A percentile compares a stretch with the other conserved stretches of the same genome.
phyloP scores from a whole-genome alignment of 23 red algal species.

The Porphyridium purpureum region DNA sequence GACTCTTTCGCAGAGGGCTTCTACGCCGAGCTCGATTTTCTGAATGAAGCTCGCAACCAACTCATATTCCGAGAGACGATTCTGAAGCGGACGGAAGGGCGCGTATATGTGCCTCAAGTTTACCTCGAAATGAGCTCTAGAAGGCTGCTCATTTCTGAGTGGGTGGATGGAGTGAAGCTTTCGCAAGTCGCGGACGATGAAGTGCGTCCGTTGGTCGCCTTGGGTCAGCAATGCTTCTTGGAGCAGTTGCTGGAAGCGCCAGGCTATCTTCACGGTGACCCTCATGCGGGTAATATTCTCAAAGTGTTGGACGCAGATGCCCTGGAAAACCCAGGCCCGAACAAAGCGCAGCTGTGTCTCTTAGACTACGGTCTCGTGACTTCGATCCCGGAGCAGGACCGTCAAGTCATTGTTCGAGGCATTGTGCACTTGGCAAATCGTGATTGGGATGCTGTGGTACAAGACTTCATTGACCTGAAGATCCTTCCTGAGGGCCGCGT shows the following conservation, averaged over 20 bases:
- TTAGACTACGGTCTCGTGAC: slow-evolving; percentile 22
- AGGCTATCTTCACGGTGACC: slow-evolving; percentile 34
- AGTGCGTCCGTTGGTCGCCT: slow-evolving; percentile 6
- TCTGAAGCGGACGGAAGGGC: not conserved
- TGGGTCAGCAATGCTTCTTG: slow-evolving; percentile 17
- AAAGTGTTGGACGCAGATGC: not conserved
- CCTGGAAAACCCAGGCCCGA: too few relatives aligned
- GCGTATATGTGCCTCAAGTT: slow-evolving; percentile 28
- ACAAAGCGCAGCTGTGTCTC: slow-evolving; percentile 1
- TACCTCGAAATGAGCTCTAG: slow-evolving; percentile 10
- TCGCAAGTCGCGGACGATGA: slow-evolving; percentile 1
- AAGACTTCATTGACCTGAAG: slow-evolving; percentile 27
- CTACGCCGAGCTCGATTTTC: slow-evolving; percentile 29
- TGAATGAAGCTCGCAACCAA: slow-evolving; percentile 17
- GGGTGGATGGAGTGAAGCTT: slow-evolving; percentile 35
- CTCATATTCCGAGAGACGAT: not conserved
- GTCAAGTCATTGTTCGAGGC: not conserved
- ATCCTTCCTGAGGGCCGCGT: slow-evolving; percentile 8
- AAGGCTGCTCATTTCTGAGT: slow-evolving; percentile 28
- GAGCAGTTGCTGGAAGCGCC: slow-evolving; percentile 16
- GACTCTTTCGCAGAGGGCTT: slow-evolving; percentile 16
- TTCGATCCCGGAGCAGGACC: slow-evolving; percentile 5
- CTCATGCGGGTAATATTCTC: slow-evolving; percentile 27
- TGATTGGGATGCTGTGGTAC: slow-evolving; percentile 19
- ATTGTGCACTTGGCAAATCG: slow-evolving; percentile 35